Base-by-base conservation (phyloP, 805 yeast genomes). In the Metschnikowia corniflorae region DNA sequence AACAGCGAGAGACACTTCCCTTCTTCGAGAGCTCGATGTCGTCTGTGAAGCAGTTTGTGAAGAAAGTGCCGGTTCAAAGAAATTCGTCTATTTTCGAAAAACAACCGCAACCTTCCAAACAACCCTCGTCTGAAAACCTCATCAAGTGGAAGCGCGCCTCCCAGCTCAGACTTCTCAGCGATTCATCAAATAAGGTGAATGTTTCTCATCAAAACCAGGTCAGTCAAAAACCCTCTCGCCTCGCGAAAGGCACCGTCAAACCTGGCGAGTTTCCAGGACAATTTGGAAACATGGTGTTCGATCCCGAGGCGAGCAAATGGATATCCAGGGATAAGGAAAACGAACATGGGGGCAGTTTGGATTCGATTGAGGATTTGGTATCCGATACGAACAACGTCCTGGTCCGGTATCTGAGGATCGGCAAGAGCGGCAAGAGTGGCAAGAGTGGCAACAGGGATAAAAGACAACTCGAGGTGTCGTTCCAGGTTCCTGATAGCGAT, bases 81-180 rank as follows among this genome's bases (percentile, higher is more conserved):
- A 16, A 26, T 9, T 22, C 20, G 10, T 13, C n/a, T 10, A 16
- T 15, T 16, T 14, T 15, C 3, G 22, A 6, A 10, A 20, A 20
- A 17, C 9, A 15, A 13, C 10, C 12, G 20, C 19, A 14, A 3
- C 9, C 22, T 14, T 21, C 10, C 12, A 20, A 8, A 25, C 28
- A 27, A 13, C 22, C 22, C 22, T 13, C n/a, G 8, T 12, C 3
- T 2, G 30, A 29, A 3, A 28, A 58, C 18, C 49, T 57, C 25
- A 58, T 63, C 28, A 58, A 51, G 37, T 62, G 68, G 70, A 67
- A 64, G 37, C 40, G 64, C 25, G 55, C 65, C 3, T 65, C 70
- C 4, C 70, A 65, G 39, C 50, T 67, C 18, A 52, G 52, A 20
- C 50, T 65, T 20, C 50, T 29, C 18, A 37, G 26, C 28, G 38